Conservation (phyloP, 116 monocot genomes). For the Dioscorea cayenensis region DNA sequence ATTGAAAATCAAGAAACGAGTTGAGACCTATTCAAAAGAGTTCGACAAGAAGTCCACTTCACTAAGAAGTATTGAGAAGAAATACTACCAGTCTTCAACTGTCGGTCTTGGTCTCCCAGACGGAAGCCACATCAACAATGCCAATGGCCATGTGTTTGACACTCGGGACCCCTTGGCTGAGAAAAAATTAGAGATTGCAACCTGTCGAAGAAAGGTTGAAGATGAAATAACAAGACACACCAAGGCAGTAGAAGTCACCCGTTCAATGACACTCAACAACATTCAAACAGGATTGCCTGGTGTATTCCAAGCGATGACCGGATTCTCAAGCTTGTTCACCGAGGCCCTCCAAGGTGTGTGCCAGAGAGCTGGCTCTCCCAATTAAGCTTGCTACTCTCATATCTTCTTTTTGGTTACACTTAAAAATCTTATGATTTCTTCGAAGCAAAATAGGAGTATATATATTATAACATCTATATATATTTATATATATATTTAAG, state of each 20-base stretch:
- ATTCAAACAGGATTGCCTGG: slow-evolving; percentile 83
- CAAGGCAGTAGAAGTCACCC: slow-evolving; percentile 68
- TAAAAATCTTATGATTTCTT: not conserved
- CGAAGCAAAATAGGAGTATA: not conserved
- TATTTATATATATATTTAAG: not conserved
- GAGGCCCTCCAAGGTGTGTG: slow-evolving; percentile 64
- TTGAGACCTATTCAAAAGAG: slow-evolving; percentile 68
- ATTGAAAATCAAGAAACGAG: slow-evolving; percentile 67
- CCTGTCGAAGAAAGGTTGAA: slow-evolving; percentile 71
- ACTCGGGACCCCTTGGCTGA: slow-evolving; percentile 55
- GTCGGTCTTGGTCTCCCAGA: slow-evolving; percentile 68
- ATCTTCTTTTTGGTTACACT: not conserved
- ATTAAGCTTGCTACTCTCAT: not conserved
- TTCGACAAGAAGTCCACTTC: slow-evolving; percentile 80
- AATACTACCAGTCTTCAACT: slow-evolving; percentile 82
- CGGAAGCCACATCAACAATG: slow-evolving; percentile 10
- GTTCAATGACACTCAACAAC: slow-evolving; percentile 82
- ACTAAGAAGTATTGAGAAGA: slow-evolving; percentile 73
- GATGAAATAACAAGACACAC: slow-evolving; percentile 69
- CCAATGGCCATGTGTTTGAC: slow-evolving; percentile 46
- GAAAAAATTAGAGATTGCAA: slow-evolving; percentile 61
- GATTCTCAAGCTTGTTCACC: slow-evolving; percentile 66
- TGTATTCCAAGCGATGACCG: slow-evolving; percentile 87
- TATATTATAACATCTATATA: not conserved
- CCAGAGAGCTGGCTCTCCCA: slow-evolving; percentile 28